Evolutionary conservation across 139 green algal genomes (phyloP), one percentile per base, ranked within the genome.

Genomic region (Chlorella sp.): DNA sequence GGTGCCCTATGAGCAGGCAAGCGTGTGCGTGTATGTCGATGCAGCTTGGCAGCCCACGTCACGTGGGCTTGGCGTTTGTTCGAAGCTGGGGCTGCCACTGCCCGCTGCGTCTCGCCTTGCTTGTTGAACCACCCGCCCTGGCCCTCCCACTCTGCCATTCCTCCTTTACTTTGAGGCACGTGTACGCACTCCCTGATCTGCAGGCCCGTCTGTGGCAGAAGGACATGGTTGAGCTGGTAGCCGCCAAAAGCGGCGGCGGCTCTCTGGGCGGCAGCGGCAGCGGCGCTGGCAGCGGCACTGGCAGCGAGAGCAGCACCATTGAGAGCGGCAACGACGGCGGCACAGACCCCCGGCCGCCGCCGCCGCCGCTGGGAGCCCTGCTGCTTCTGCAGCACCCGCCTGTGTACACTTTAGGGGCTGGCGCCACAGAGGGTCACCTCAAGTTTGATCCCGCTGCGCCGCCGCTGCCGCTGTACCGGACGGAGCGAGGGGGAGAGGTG

Each of bases 401-500:
- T 3, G 94, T 97, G 34, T 97, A 96, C 86, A 98, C 96, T 0
- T 90, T 98, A 14, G 96, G 96, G 12, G 84, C 91, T 34, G 94
- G 91, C 39, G 91, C 92, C 42, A 94, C 88, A 1, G 83, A 91
- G 77, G 75, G 92, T 0, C 71, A 98, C 88, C 86, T 98, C 16
- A 79, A 83, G 5, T 98, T 98, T 90, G 93, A 98, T 76, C 66
- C 83, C 3, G 88, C 78, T 0, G 34, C 42, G 15, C 92, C 94
- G 21, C 95, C 95, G 30, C 64, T 89, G 26, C 95, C 95, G 14
- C 76, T 98, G 53, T 91, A 92, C 77, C 89, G 94, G 7, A 96
- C 92, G 75, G 96, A 98, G 90, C 86, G 96, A 0, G 96, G 96
- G 22, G 96, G 96, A 4, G 96, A 98, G 91, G 96, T 97, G 28